These are phyloP conservation scores for Aegilops speltoides DNA, from an alignment of 176 grass and related monocot genomes.

Conservation along the genomic window DNA sequence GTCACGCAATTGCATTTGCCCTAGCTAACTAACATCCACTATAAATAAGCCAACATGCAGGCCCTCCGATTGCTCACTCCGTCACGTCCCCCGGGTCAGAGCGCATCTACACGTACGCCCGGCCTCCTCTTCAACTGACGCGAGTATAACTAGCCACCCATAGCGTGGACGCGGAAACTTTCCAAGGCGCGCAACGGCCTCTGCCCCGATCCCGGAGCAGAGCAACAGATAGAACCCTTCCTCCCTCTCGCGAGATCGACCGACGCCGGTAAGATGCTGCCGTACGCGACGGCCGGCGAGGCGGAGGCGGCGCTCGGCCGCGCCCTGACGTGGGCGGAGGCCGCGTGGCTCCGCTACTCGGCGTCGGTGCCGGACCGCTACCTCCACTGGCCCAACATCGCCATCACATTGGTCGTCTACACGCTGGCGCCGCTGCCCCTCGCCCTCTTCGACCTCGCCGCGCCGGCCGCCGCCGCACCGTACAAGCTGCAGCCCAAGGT, in stretches of 20 bases:
- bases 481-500: conserved; percentile 70
- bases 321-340: conserved; percentile 31
- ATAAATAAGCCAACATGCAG: neutral
- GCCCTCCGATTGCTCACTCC: neutral
- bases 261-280: conserved; percentile 30
- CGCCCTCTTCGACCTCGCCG: conserved; percentile 39
- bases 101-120: neutral
- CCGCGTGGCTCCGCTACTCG: conserved; percentile 49
- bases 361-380: conserved; percentile 38
- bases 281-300: conserved; percentile 38
- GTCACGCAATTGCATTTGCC: neutral
- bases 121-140: neutral
- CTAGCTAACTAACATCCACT: neutral
- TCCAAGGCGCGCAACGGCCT: neutral
- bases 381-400: conserved; percentile 42
- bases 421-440: conserved; percentile 46
- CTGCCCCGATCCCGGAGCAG: neutral
- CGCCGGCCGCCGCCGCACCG: conserved; percentile 18
- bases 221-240: neutral
- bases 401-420: conserved; percentile 45
- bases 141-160: neutral
- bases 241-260: neutral
- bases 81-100: neutral
- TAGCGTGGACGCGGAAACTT: neutral
- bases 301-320: conserved; percentile 49